phyloP scores from a whole-genome alignment of 1,284 basidiomycete species.

The Schizophyllum amplum region DNA sequence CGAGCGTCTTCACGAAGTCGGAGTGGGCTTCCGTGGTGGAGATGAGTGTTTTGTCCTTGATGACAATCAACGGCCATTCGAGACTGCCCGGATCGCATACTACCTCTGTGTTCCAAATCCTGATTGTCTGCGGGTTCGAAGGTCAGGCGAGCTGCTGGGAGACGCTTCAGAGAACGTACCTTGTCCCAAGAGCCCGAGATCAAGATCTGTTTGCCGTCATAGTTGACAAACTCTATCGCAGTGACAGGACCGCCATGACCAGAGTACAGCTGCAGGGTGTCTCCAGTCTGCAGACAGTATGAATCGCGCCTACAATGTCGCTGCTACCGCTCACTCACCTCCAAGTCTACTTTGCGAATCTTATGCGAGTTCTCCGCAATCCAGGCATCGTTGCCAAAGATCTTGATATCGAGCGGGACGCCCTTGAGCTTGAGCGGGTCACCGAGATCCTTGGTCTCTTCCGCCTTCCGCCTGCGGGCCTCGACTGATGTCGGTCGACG shows the following conservation, averaged over 20 bases:
- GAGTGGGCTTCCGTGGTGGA: slow-evolving; percentile 70
- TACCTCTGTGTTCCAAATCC: slow-evolving; percentile 75
- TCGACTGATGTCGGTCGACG: slow-evolving; percentile 20
- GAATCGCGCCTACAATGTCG: not conserved
- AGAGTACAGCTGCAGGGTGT: slow-evolving; percentile 64
- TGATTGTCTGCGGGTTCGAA: slow-evolving; percentile 55
- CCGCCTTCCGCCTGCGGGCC: slow-evolving; percentile 68
- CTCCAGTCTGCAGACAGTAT: slow-evolving; percentile 56
- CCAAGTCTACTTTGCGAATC: slow-evolving; percentile 63
- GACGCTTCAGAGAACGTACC: slow-evolving; percentile 25
- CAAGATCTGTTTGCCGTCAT: slow-evolving; percentile 41
- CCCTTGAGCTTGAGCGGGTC: slow-evolving; percentile 69
- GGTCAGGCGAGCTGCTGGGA: slow-evolving; percentile 6
- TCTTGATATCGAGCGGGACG: slow-evolving; percentile 64
- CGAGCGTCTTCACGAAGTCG: slow-evolving; percentile 82
- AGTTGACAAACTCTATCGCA: slow-evolving; percentile 57
- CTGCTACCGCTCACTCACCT: slow-evolving; percentile 37
- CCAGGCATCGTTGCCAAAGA: slow-evolving; percentile 66
- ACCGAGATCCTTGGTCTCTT: slow-evolving; percentile 63
- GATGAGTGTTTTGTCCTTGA: slow-evolving; percentile 55
- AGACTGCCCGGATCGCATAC: slow-evolving; percentile 14
- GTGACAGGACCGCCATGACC: slow-evolving; percentile 88
- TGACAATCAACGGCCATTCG: slow-evolving; percentile 2
- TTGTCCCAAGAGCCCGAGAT: slow-evolving; percentile 91
- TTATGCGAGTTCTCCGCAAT: slow-evolving; percentile 80